Conservation (phyloP, 2,329 filamentous ascomycete species). For the Paecilomyces sp. region DNA sequence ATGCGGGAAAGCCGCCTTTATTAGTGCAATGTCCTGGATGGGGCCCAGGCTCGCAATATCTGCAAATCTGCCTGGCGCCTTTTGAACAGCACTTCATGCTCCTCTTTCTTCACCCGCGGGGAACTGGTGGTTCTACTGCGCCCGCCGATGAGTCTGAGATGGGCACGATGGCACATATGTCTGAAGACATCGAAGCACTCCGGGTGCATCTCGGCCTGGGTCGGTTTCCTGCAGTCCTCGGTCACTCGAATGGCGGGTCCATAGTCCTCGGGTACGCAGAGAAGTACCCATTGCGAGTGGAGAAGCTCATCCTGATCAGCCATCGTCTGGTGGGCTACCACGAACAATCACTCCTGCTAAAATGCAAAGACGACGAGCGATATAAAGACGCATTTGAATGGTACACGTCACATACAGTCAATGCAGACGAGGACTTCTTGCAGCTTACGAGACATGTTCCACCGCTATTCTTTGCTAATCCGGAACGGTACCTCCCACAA, state of each 20-base stretch:
- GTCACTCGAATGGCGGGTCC: constrained; percentile 20
- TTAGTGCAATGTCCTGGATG: constrained; percentile 17
- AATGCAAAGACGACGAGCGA: constrained; percentile 7
- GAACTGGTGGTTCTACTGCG: constrained; percentile 13
- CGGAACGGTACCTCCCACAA: constrained; percentile 6
- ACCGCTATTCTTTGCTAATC: constrained; percentile 19
- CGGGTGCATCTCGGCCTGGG: constrained; percentile 14
- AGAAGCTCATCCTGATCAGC: constrained; percentile 15
- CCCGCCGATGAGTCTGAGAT: constrained; percentile 9
- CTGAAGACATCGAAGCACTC: constrained; percentile 17
- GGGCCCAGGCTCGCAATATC: constrained; percentile 16
- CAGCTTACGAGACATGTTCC: constrained; percentile 8
- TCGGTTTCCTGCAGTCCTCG: constrained; percentile 11
- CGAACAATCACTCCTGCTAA: constrained; percentile 4
- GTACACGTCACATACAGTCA: neutral
- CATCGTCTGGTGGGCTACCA: constrained; percentile 15
- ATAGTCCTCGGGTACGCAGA: constrained; percentile 21
- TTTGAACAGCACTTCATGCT: constrained; percentile 12
- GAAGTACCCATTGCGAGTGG: constrained; percentile 12
- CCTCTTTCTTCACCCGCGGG: constrained; percentile 19
- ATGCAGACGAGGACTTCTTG: constrained; percentile 13
- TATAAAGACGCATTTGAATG: constrained; percentile 8
- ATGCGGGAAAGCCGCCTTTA: constrained; percentile 4
- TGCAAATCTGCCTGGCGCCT: constrained; percentile 10
- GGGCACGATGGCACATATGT: constrained; percentile 14